phyloP scores from a whole-genome alignment of 2,329 filamentous ascomycete genomes.

The Alternaria arborescens region DNA sequence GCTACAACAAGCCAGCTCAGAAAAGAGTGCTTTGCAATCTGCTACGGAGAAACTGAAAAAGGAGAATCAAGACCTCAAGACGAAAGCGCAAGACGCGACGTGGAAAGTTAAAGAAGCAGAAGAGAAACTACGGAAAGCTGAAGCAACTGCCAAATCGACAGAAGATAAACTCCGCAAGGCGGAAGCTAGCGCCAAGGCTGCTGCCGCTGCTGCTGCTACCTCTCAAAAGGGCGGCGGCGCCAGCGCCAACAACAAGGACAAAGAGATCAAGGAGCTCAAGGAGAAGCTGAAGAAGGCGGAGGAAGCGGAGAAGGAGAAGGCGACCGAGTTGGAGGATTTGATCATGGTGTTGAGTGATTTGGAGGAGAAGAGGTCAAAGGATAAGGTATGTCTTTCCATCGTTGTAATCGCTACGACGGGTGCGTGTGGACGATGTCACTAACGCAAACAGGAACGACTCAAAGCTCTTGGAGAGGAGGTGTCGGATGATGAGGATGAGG shows the following conservation, averaged over 20 bases:
- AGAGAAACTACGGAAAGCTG: slow-evolving; percentile 53
- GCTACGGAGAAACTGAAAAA: slow-evolving; percentile 27
- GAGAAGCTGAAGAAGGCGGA: slow-evolving; percentile 54
- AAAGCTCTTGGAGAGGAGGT: slow-evolving; percentile 57
- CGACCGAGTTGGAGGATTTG: slow-evolving; percentile 59
- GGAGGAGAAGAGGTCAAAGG: slow-evolving; percentile 54
- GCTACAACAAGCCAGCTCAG: neutral
- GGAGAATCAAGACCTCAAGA: slow-evolving; percentile 35
- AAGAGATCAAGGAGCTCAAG: slow-evolving; percentile 55
- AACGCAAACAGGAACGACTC: slow-evolving; percentile 57
- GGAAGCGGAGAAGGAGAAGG: slow-evolving; percentile 51
- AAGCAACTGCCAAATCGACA: slow-evolving; percentile 9
- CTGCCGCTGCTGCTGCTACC: no score
- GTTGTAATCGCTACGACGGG: no score
- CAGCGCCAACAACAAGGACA: slow-evolving; percentile 3
- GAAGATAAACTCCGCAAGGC: neutral
- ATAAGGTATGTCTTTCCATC: slow-evolving; percentile 50
- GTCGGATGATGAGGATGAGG: slow-evolving; percentile 52
- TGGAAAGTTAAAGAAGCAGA: slow-evolving; percentile 58
- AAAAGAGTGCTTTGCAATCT: slow-evolving; percentile 28
- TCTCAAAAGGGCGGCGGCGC: neutral
- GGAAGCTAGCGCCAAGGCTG: neutral
- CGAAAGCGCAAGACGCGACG: slow-evolving; percentile 55
- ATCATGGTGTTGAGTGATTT: slow-evolving; percentile 59
- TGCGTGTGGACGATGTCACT: no score